These are phyloP conservation scores for Fusarium sp. DNA, from an alignment of 2,329 filamentous ascomycete genomes.

Conservation along the genomic window DNA sequence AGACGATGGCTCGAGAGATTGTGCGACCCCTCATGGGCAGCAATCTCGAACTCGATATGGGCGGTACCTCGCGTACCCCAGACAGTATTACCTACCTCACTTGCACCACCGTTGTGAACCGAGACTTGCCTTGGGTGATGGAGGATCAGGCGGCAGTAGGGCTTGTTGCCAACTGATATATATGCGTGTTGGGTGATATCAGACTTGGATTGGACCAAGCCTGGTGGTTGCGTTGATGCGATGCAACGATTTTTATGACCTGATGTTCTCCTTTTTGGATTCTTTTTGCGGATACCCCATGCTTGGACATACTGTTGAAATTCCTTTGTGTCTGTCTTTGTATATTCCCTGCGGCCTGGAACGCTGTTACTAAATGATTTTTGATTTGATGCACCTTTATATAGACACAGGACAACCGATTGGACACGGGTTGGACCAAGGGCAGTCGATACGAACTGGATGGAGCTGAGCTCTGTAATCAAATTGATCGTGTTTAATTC, in stretches of 20 bases:
- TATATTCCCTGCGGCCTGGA: conserved; percentile 30
- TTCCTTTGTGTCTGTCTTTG: conserved; percentile 35
- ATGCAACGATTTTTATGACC: conserved; percentile 46
- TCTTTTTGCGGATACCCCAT: conserved; percentile 47
- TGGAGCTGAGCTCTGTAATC: conserved; percentile 35
- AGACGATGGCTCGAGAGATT: conserved; percentile 82
- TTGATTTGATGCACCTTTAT: conserved; percentile 18
- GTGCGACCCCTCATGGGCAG: conserved; percentile 90
- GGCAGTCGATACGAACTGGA: conserved; percentile 15
- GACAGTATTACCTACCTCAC: conserved; percentile 65
- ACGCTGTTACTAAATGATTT: conserved; percentile 18
- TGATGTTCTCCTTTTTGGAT: conserved; percentile 38
- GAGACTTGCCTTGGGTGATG: conserved; percentile 65
- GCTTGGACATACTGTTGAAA: conserved; percentile 39
- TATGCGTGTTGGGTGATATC: conserved; percentile 9
- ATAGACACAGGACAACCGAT: conserved; percentile 30
- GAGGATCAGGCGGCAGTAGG: conserved; percentile 51
- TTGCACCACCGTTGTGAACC: conserved; percentile 62
- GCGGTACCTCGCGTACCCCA: conserved; percentile 56
- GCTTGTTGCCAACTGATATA: conserved; percentile 26
- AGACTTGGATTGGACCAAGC: conserved; percentile 12
- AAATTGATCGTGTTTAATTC: conserved; percentile 18
- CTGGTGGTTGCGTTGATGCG: conserved; percentile 31
- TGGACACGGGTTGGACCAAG: conserved; percentile 14
- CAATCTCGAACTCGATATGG: conserved; percentile 82